Evolutionary conservation across 1,139 yeast species (phyloP), one percentile per base, ranked within the genome.

Genomic region (Hyphopichia pseudoburtonii): DNA sequence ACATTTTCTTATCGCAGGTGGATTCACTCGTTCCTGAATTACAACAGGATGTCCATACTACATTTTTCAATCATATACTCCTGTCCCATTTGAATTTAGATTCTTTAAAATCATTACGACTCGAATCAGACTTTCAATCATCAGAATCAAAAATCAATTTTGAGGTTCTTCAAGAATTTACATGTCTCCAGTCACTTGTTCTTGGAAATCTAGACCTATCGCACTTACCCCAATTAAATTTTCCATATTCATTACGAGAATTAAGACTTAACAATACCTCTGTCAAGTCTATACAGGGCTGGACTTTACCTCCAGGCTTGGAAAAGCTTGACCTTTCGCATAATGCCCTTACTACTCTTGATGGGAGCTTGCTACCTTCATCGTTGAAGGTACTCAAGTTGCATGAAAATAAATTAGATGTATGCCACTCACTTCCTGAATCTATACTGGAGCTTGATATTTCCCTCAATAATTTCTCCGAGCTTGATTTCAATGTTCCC

Each of bases 31-130:
- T 30, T 11, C 9, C 37, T 4, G 32, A 33, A 10, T 19, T 30
- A 6, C 38, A 39, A n/a, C 29, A 37, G 11, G 33, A 28, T 11
- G 27, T 39, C 14, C 31, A 39, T 31, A 15, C 32, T 12, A 28
- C 34, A 4, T 39, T 39, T 16, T 23, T 39, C 28, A 39, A 37
- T 28, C 32, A 22, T 17, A 28, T 39, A 14, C 25, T 39, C 17
- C 17, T 17, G 15, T 34, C 22, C 14, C 27, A 30, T 16, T 9
- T 26, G 3, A 15, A 17, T 9, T 27, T 39, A n/a, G 17, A 17
- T 17, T 12, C 9, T 12, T 26, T 32, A 9, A 30, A 30, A 30
- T 25, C 16, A 22, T 14, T 25, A 17, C 17, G 33, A 28, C 14
- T 24, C 30, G 37, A 27, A 21, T 25, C 17, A 28, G 17, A 18